These are phyloP conservation scores for Cystofilobasidium bisporidii DNA, from an alignment of 768 basidiomycete genomes.

Conservation along the genomic window DNA sequence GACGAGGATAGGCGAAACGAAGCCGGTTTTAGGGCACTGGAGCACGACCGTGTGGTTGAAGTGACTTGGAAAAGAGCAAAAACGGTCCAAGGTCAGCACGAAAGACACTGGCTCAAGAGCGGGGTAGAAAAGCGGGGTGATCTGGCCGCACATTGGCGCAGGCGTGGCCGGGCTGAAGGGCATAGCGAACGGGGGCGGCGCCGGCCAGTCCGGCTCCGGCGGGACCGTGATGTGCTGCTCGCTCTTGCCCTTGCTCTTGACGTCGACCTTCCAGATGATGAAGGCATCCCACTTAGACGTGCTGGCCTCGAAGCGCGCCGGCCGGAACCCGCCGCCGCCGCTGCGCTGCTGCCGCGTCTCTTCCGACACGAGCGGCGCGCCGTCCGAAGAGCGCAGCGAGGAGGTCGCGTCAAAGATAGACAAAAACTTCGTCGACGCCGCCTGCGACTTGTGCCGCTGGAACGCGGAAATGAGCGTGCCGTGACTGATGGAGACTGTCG, in stretches of 20 bases:
- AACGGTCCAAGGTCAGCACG: background rate
- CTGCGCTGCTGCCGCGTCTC: background rate
- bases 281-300: constrained; percentile 48
- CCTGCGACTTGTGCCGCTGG: constrained; percentile 90
- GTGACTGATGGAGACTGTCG: constrained; percentile 81
- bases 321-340: background rate
- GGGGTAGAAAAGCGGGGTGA: background rate
- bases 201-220: constrained; percentile 79
- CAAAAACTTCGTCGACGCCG: constrained; percentile 89
- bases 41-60: constrained; percentile 83
- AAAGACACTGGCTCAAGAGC: background rate
- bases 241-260: background rate
- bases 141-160: constrained; percentile 56
- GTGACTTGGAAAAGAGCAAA: background rate
- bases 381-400: constrained; percentile 88
- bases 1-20: constrained; percentile 84
- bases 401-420: constrained; percentile 89
- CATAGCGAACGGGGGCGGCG: constrained; percentile 72
- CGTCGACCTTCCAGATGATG: constrained; percentile 91
- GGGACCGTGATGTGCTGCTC: constrained; percentile 33
- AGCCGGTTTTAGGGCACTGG: constrained; percentile 86
- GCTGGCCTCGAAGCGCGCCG: constrained; percentile 39
- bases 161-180: constrained; percentile 45
- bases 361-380: constrained; percentile 39
- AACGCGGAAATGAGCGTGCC: constrained; percentile 91